These are phyloP conservation scores for Aspergillus melleus DNA, from an alignment of 2,329 filamentous ascomycete genomes.

Conservation along the genomic window DNA sequence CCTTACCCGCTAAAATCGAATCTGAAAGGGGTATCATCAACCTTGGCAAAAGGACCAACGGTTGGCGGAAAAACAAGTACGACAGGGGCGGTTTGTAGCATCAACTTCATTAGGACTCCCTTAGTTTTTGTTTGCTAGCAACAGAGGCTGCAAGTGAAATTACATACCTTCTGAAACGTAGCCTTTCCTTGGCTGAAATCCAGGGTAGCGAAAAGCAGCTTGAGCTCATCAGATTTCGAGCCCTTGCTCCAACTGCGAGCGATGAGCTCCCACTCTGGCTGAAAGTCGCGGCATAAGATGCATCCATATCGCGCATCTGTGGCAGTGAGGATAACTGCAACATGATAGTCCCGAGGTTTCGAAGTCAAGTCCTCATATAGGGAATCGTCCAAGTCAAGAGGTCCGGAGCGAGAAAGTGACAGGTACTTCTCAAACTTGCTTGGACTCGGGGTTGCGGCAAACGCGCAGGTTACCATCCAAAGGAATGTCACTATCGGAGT, in stretches of 20 bases:
- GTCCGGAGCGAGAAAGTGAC: constrained; percentile 64
- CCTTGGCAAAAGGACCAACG: constrained; percentile 72
- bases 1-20: constrained; percentile 85
- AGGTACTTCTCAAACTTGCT: constrained; percentile 73
- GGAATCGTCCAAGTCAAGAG: constrained; percentile 75
- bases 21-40: constrained; percentile 67
- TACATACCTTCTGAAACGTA: constrained; percentile 78
- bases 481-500: constrained; percentile 41
- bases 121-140: not conserved
- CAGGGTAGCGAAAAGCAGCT: constrained; percentile 76
- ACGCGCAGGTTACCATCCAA: constrained; percentile 27
- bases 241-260: constrained; percentile 84
- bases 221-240: constrained; percentile 58
- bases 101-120: constrained; percentile 59
- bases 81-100: constrained; percentile 91
- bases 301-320: constrained; percentile 82
- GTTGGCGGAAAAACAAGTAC: constrained; percentile 86
- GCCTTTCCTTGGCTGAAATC: constrained; percentile 84
- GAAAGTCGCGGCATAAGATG: constrained; percentile 82
- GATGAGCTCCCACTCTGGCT: constrained; percentile 89
- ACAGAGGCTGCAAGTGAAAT: not conserved
- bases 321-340: constrained; percentile 82
- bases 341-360: constrained; percentile 78
- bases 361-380: constrained; percentile 74
- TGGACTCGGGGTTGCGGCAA: constrained; percentile 55